Percentiles rank a stretch among this genome's conserved stretches.
Conservation (phyloP, 345 rosid species). For the Eucalyptus curtisii region DNA sequence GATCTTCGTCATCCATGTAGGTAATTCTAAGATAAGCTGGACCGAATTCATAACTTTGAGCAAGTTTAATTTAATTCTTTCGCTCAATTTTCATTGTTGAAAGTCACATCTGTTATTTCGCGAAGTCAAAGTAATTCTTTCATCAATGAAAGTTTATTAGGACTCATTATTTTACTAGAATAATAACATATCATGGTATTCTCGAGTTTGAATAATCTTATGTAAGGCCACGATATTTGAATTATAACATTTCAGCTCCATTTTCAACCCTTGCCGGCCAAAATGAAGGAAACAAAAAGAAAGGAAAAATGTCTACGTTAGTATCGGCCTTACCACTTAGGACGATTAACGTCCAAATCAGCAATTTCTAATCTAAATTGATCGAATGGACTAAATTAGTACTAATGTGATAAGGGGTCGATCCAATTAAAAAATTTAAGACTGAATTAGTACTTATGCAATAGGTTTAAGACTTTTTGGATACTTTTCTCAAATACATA, state of each 20-base stretch:
- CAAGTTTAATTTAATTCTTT: background rate
- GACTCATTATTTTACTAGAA: background rate
- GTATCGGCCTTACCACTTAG: background rate
- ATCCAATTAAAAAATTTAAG: no score
- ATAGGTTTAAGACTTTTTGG: no score
- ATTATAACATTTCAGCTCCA: background rate
- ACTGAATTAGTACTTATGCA: no score
- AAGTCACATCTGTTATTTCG: background rate
- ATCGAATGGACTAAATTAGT: no score
- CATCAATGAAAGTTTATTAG: background rate
- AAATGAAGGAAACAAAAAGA: background rate
- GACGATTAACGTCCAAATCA: fast-evolving
- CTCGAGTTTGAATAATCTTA: background rate
- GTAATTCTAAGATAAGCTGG: background rate
- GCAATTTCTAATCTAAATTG: no score
- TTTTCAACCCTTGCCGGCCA: background rate
- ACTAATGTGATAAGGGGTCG: background rate
- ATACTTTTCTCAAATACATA: background rate
- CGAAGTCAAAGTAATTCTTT: background rate
- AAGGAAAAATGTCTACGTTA: background rate
- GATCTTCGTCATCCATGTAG: background rate
- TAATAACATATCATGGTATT: background rate
- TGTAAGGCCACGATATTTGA: background rate
- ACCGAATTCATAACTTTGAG: background rate
- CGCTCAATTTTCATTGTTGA: background rate